A percentile compares a stretch with the other conserved stretches of the same genome.
phyloP scores from a whole-genome alignment of 805 yeast genomes.

The Wickerhamomyces pijperi region DNA sequence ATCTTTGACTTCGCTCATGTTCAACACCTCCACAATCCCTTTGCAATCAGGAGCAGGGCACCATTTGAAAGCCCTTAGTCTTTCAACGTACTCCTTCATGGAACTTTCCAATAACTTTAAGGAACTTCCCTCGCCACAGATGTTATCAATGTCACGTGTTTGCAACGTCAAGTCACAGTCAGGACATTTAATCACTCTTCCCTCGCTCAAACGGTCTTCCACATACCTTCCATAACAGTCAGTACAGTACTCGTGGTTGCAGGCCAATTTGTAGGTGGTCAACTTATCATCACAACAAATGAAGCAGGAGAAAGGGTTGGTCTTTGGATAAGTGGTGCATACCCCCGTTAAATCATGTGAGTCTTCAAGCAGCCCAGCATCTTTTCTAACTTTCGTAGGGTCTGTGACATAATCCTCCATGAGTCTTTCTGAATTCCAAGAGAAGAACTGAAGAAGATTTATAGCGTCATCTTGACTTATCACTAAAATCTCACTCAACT shows the following conservation, averaged over 20 bases:
- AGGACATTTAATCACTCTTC: slow-evolving; percentile 53
- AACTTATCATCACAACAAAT: slow-evolving; percentile 62
- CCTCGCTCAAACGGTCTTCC: slow-evolving; percentile 28
- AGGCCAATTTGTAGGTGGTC: slow-evolving; percentile 40
- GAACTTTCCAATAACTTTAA: slow-evolving; percentile 23
- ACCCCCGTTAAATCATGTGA: not conserved
- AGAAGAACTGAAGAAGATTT: slow-evolving; percentile 33
- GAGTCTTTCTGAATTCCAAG: slow-evolving; percentile 50
- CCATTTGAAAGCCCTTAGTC: slow-evolving; percentile 45
- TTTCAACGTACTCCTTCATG: slow-evolving; percentile 39
- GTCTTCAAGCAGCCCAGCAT: slow-evolving; percentile 21
- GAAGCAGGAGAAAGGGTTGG: slow-evolving; percentile 33
- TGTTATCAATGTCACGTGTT: slow-evolving; percentile 28
- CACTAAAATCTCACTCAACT: slow-evolving; percentile 26
- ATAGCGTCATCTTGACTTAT: slow-evolving; percentile 28
- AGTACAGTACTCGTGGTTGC: slow-evolving; percentile 63
- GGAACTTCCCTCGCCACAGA: slow-evolving; percentile 24
- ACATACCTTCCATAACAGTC: slow-evolving; percentile 60
- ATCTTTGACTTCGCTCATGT: slow-evolving; percentile 4
- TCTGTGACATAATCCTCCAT: slow-evolving; percentile 43
- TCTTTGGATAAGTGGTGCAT: slow-evolving; percentile 2
- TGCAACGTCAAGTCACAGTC: slow-evolving; percentile 34
- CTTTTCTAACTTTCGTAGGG: slow-evolving; percentile 22
- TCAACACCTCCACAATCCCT: slow-evolving; percentile 34
- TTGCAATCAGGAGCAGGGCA: slow-evolving; percentile 83